Conservation (phyloP, 257 asterid genomes). For the Nicotiana undulata region DNA sequence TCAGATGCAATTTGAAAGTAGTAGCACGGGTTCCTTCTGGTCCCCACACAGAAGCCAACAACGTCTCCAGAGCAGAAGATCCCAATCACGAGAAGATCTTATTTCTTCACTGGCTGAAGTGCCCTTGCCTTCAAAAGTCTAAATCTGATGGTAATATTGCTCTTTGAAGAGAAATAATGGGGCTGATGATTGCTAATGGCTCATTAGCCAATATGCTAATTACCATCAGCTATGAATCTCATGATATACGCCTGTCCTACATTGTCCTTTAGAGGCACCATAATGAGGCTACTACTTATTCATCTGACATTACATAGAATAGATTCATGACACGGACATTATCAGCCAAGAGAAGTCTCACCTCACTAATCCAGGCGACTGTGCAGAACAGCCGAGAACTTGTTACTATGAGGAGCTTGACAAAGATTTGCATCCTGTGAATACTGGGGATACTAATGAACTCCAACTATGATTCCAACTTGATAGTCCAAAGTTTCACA, state of each 20-base stretch:
- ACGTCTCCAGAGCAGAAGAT: constrained; percentile 42
- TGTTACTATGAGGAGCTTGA: background rate
- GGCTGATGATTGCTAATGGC: constrained; percentile 6
- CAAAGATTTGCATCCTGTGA: background rate
- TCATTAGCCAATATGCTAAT: background rate
- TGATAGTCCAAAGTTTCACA: background rate
- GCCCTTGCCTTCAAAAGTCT: constrained; percentile 39
- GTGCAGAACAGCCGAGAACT: background rate
- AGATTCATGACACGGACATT: background rate
- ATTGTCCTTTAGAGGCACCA: background rate
- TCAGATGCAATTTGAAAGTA: constrained; percentile 36
- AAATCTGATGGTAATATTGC: background rate
- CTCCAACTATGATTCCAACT: background rate
- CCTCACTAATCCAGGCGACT: background rate
- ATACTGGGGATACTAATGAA: background rate
- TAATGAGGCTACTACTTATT: background rate
- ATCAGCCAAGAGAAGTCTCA: background rate
- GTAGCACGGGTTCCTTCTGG: constrained; percentile 31
- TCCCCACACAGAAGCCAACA: constrained; percentile 39
- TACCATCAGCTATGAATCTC: background rate
- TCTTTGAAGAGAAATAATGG: background rate
- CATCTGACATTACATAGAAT: background rate
- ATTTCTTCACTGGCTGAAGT: constrained; percentile 59
- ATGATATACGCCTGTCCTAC: background rate
- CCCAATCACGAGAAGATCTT: constrained; percentile 94